Percentiles rank a stretch among this genome's conserved stretches.
Evolutionary conservation across 768 basidiomycete genomes (phyloP).

Genomic region (Lactarius quietus): DNA sequence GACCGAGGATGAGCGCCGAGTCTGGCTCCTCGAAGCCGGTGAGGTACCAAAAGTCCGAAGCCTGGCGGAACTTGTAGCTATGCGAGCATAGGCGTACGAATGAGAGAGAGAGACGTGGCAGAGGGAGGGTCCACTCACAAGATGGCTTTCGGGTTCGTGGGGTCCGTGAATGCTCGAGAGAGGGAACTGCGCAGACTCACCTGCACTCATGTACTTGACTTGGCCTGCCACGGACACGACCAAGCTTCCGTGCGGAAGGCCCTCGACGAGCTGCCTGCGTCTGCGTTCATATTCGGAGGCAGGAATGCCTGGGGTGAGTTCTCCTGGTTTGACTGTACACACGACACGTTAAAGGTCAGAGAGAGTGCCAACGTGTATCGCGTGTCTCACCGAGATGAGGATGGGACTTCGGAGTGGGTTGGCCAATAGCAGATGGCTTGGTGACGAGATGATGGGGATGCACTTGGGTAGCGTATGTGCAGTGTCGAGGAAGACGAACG

Average conservation of each 20-base stretch:
- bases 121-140: neutral
- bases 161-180: neutral
- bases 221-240: slow-evolving; percentile 45
- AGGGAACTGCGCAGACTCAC: slow-evolving; percentile 17
- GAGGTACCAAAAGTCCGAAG: slow-evolving; percentile 91
- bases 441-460: slow-evolving; percentile 5
- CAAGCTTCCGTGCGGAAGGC: slow-evolving; percentile 40
- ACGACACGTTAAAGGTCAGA: neutral
- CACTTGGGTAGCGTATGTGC: slow-evolving; percentile 19
- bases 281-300: slow-evolving; percentile 42
- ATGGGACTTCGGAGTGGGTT: slow-evolving; percentile 42
- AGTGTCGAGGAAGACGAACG: neutral
- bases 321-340: slow-evolving; percentile 30
- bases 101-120: neutral
- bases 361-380: neutral
- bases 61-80: slow-evolving; percentile 95
- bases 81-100: neutral
- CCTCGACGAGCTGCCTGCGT: slow-evolving; percentile 39
- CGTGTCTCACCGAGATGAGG: slow-evolving; percentile 38
- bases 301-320: slow-evolving; percentile 45
- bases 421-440: slow-evolving; percentile 43
- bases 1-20: slow-evolving; percentile 81
- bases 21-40: slow-evolving; percentile 96
- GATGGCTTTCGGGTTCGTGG: neutral
- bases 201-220: slow-evolving; percentile 41